Percentiles rank a stretch among this genome's conserved stretches.
Conservation (phyloP, 176 grass and related monocot genomes). For the Thalia dealbata region DNA sequence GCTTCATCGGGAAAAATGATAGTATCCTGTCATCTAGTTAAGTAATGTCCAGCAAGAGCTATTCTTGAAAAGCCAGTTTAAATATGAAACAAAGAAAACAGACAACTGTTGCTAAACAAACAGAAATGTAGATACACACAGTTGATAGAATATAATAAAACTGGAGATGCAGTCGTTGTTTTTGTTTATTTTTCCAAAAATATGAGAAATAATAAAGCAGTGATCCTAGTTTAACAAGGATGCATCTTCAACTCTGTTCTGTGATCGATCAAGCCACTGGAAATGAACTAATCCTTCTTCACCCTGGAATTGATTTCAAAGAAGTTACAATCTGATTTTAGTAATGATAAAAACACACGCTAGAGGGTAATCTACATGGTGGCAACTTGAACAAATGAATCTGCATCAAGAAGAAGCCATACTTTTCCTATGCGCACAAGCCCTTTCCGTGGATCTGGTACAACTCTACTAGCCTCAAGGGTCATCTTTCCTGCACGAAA, state of each 20-base stretch:
- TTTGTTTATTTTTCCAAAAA: background rate
- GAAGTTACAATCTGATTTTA: background rate
- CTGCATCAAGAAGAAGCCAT: constrained; percentile 20
- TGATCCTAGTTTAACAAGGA: constrained; percentile 22
- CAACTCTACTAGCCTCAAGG: constrained; percentile 51
- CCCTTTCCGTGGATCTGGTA: constrained; percentile 80
- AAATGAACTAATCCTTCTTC: constrained; percentile 99
- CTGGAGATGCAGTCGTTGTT: background rate
- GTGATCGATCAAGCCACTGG: constrained; percentile 86
- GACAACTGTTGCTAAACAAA: background rate
- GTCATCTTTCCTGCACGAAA: constrained; percentile 95
- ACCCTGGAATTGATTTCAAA: constrained; percentile 28
- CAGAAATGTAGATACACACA: background rate
- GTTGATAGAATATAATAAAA: background rate
- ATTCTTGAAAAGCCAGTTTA: background rate
- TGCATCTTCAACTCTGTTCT: constrained; percentile 86
- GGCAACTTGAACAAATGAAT: constrained; percentile 7
- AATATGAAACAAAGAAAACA: background rate
- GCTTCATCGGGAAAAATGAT: constrained; percentile 95
- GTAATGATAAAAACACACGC: constrained; percentile 24
- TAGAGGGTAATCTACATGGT: background rate
- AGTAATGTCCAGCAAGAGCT: constrained; percentile 23
- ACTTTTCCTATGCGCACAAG: constrained; percentile 90
- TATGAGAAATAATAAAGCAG: background rate
- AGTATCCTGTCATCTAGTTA: constrained; percentile 69